These are phyloP conservation scores for Gamarada debralockiae DNA, from an alignment of 495 filamentous ascomycete species.

Conservation along the genomic window DNA sequence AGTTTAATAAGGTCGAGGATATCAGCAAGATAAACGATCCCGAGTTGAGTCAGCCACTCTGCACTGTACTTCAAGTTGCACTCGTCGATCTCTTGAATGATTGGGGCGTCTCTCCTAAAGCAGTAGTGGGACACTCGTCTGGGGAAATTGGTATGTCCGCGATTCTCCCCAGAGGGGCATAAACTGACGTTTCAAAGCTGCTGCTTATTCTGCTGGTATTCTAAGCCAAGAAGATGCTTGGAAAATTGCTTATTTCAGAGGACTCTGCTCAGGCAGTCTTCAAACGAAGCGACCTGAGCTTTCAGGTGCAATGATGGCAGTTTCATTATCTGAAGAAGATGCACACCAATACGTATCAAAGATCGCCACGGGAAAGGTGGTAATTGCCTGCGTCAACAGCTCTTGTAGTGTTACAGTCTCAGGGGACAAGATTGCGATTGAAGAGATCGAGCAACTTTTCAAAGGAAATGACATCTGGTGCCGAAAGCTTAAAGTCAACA, in stretches of 20 bases:
- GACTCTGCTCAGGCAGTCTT: slow-evolving; percentile 4
- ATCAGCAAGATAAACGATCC: background rate
- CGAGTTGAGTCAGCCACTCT: slow-evolving; percentile 42
- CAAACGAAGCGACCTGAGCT: background rate
- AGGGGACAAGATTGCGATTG: slow-evolving; percentile 43
- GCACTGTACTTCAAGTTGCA: slow-evolving; percentile 49
- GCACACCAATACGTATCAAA: slow-evolving; percentile 14
- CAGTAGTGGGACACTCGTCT: slow-evolving; percentile 61
- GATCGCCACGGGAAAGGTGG: slow-evolving; percentile 14
- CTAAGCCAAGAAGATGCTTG: slow-evolving; percentile 47
- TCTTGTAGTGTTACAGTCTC: slow-evolving; percentile 56
- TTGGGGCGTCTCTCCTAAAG: slow-evolving; percentile 49
- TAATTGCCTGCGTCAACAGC: slow-evolving; percentile 53
- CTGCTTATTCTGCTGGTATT: slow-evolving; percentile 48
- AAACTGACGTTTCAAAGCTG: too few relatives aligned
- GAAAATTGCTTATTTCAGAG: slow-evolving; percentile 45
- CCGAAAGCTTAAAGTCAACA: slow-evolving; percentile 48
- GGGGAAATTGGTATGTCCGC: too few relatives aligned
- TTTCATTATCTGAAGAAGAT: slow-evolving; percentile 42
- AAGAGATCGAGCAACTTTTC: slow-evolving; percentile 39
- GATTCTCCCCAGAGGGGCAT: too few relatives aligned
- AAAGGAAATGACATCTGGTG: slow-evolving; percentile 44
- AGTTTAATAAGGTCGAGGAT: background rate
- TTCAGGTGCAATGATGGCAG: slow-evolving; percentile 48
- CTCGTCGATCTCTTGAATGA: slow-evolving; percentile 49